A percentile compares a stretch with the other conserved stretches of the same genome.
phyloP scores from a whole-genome alignment of 805 yeast genomes.

The Candida morakotiae region DNA sequence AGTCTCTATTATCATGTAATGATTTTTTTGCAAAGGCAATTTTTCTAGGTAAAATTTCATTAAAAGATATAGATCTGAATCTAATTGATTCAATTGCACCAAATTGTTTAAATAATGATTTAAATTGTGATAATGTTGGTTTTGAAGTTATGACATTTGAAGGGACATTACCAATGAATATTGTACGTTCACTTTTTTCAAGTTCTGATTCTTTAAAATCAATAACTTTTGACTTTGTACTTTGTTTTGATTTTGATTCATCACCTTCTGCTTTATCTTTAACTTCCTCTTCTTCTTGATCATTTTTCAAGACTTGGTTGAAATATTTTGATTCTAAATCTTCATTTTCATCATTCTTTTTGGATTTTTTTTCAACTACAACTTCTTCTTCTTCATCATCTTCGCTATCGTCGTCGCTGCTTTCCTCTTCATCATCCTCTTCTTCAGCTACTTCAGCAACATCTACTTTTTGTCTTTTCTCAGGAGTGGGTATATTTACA shows the following conservation, averaged over 20 bases:
- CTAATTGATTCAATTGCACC: slow-evolving; percentile 72
- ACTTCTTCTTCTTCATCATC: slow-evolving; percentile 11
- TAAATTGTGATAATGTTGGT: slow-evolving; percentile 56
- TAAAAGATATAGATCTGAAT: slow-evolving; percentile 88
- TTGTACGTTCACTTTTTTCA: slow-evolving; percentile 76
- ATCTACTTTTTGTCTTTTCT: slow-evolving; percentile 8
- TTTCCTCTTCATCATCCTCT: slow-evolving; percentile 18
- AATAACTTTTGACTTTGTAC: slow-evolving; percentile 41
- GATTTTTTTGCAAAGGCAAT: slow-evolving; percentile 82
- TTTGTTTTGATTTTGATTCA: slow-evolving; percentile 10
- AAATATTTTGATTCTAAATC: slow-evolving; percentile 56
- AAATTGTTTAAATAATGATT: slow-evolving; percentile 49
- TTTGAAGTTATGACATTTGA: slow-evolving; percentile 62
- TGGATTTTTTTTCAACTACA: slow-evolving; percentile 20
- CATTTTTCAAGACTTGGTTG: slow-evolving; percentile 43
- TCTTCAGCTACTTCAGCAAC: slow-evolving; percentile 18
- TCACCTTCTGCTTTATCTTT: slow-evolving; percentile 8
- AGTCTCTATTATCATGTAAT: slow-evolving; percentile 70
- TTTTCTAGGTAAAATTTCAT: slow-evolving; percentile 84
- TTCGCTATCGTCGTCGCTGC: slow-evolving; percentile 10
- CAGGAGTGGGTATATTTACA: slow-evolving; percentile 10
- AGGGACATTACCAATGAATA: slow-evolving; percentile 85
- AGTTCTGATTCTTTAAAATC: slow-evolving; percentile 69
- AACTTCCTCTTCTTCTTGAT: slow-evolving; percentile 15
- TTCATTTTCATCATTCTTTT: slow-evolving; percentile 34